These are phyloP conservation scores for Marchantia paleacea DNA, from an alignment of 225 moss, liverwort and hornwort genomes.

Conservation along the genomic window DNA sequence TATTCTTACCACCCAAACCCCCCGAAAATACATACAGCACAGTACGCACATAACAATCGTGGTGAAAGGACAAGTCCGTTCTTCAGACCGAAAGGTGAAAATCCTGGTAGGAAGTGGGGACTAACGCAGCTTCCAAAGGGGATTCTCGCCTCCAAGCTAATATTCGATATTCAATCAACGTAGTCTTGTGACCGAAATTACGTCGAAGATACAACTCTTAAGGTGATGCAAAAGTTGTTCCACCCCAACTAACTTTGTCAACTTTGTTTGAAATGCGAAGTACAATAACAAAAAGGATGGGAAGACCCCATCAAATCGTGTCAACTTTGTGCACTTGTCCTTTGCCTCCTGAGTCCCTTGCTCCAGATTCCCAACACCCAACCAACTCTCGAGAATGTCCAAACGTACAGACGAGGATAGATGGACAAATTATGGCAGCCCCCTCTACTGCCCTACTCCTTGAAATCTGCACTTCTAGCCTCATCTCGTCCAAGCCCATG, in stretches of 20 bases:
- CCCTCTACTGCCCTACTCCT: background rate
- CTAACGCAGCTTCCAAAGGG: no score
- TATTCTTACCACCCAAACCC: no score
- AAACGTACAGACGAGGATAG: background rate
- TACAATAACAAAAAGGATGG: background rate
- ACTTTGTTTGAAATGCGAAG: background rate
- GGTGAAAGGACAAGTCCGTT: no score
- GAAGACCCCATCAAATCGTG: no score
- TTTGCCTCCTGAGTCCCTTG: background rate
- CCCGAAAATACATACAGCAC: no score
- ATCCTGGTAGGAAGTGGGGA: no score
- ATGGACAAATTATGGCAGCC: background rate
- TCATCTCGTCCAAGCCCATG: background rate
- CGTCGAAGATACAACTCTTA: background rate
- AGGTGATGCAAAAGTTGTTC: background rate
- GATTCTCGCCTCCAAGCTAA: no score
- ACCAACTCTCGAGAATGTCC: background rate
- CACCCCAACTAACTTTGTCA: background rate
- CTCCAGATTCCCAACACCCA: background rate
- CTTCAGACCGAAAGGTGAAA: no score
- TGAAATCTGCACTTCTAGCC: background rate
- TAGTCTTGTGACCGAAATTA: background rate
- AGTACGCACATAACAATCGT: no score
- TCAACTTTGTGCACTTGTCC: background rate
- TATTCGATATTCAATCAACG: background rate